These are phyloP conservation scores for Rhizophora mangle DNA, from an alignment of 345 rosid species.

Conservation along the genomic window DNA sequence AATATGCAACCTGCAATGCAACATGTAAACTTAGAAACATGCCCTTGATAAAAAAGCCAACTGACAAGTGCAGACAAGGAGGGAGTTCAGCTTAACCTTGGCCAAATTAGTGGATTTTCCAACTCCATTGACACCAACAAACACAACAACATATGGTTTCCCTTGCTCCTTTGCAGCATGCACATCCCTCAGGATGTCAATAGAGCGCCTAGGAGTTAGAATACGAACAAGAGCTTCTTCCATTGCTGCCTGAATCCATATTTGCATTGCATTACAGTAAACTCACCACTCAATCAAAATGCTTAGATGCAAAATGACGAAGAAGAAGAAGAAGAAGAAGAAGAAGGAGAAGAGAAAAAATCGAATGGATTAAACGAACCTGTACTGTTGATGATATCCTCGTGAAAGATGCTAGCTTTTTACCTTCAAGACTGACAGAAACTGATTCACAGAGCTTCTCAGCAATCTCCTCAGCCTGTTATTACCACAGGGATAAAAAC, in stretches of 20 bases:
- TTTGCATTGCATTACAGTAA: not conserved
- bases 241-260: conserved; percentile 74
- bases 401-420: conserved; percentile 92
- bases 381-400: conserved; percentile 95
- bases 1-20: conserved; percentile 73
- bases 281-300: not conserved
- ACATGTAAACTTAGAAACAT: conserved; percentile 7
- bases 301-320: not conserved
- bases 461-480: conserved; percentile 96
- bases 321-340: conserved; percentile 7
- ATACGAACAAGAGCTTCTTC: conserved; percentile 96
- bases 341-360: conserved; percentile 13
- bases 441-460: conserved; percentile 99
- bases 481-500: conserved; percentile 12
- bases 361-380: conserved; percentile 36
- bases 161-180: conserved; percentile 88
- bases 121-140: conserved; percentile 98
- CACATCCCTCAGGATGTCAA: conserved; percentile 91
- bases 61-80: not conserved
- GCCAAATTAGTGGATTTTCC: conserved; percentile 98
- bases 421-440: conserved; percentile 93
- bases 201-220: conserved; percentile 93
- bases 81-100: conserved; percentile 43
- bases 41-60: conserved; percentile 1
- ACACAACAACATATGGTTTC: conserved; percentile 92